These are phyloP conservation scores for Babesia ovis DNA, from an alignment of 169 alveolate species.

Conservation along the genomic window DNA sequence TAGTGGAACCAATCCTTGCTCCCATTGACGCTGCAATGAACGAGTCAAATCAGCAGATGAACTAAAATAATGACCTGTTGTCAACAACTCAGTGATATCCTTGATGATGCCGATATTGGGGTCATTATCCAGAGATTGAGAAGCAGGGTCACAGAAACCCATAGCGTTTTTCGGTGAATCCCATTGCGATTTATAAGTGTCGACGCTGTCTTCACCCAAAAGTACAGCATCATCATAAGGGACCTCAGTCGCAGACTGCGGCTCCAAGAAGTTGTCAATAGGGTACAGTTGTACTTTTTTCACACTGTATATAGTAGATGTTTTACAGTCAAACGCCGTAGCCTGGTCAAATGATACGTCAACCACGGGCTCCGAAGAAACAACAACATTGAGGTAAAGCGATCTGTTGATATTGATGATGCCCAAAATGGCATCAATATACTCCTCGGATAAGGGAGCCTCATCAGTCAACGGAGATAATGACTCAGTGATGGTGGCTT, in stretches of 20 bases:
- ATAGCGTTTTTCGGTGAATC: background rate
- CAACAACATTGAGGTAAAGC: constrained; percentile 32
- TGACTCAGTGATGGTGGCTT: constrained; percentile 36
- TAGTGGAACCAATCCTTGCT: constrained; percentile 32
- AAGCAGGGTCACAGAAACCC: background rate
- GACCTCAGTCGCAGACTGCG: background rate
- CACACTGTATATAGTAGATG: constrained; percentile 27
- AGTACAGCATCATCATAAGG: background rate
- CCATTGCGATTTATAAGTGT: background rate
- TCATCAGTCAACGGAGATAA: constrained; percentile 36
- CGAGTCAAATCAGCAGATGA: constrained; percentile 50
- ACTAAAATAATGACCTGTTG: constrained; percentile 46
- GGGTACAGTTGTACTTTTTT: constrained; percentile 38
- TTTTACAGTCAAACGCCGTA: constrained; percentile 10
- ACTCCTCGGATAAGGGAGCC: constrained; percentile 5
- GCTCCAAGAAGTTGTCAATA: background rate
- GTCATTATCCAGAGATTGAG: background rate
- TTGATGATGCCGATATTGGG: constrained; percentile 16
- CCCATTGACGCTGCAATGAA: constrained; percentile 48
- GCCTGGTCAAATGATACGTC: constrained; percentile 31
- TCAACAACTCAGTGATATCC: constrained; percentile 27
- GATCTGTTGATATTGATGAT: constrained; percentile 42
- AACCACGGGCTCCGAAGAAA: constrained; percentile 45
- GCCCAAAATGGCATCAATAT: constrained; percentile 55
- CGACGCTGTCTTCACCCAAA: constrained; percentile 8